Percentiles rank a stretch among this genome's conserved stretches.
These are phyloP conservation scores for Emergomyces orientalis DNA, from an alignment of 2,329 filamentous ascomycete genomes.

Conservation along the genomic window DNA sequence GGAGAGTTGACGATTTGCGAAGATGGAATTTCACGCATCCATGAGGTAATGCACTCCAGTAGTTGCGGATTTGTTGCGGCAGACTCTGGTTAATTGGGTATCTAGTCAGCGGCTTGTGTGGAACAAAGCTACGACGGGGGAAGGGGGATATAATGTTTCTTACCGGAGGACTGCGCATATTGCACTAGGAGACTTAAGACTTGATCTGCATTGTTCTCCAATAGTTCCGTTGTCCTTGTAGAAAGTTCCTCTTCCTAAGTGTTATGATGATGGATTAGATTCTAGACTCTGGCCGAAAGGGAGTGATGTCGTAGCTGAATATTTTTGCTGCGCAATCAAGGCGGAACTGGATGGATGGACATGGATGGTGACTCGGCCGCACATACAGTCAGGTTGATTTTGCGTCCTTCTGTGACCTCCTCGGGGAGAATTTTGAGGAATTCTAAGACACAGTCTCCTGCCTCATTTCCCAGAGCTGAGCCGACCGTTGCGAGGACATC, in stretches of 20 bases:
- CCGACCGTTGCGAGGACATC: slow-evolving; percentile 80
- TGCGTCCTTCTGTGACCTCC: slow-evolving; percentile 97
- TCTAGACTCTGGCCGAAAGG: slow-evolving; percentile 23
- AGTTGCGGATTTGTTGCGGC: slow-evolving; percentile 82
- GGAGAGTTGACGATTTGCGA: slow-evolving; percentile 75
- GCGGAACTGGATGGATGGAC: slow-evolving; percentile 33
- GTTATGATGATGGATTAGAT: slow-evolving; percentile 43
- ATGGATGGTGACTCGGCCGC: slow-evolving; percentile 42
- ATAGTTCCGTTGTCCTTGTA: slow-evolving; percentile 73
- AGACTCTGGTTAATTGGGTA: slow-evolving; percentile 44
- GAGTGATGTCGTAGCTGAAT: slow-evolving; percentile 12
- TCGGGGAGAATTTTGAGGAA: slow-evolving; percentile 95
- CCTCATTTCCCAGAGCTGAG: slow-evolving; percentile 58
- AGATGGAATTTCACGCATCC: slow-evolving; percentile 87
- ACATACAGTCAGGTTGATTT: slow-evolving; percentile 98
- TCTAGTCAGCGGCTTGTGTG: not conserved
- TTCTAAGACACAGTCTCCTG: slow-evolving; percentile 80
- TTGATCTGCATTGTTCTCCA: slow-evolving; percentile 81
- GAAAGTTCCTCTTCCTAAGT: slow-evolving; percentile 87
- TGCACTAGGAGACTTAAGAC: slow-evolving; percentile 80
- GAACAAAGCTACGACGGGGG: not conserved
- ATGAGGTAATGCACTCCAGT: slow-evolving; percentile 91
- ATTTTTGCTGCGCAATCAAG: slow-evolving; percentile 19
- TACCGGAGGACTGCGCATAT: slow-evolving; percentile 87
- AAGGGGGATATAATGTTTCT: slow-evolving; percentile 10